These are phyloP conservation scores for Posidonia australis DNA, from an alignment of 106 monocot genomes.

Conservation along the genomic window DNA sequence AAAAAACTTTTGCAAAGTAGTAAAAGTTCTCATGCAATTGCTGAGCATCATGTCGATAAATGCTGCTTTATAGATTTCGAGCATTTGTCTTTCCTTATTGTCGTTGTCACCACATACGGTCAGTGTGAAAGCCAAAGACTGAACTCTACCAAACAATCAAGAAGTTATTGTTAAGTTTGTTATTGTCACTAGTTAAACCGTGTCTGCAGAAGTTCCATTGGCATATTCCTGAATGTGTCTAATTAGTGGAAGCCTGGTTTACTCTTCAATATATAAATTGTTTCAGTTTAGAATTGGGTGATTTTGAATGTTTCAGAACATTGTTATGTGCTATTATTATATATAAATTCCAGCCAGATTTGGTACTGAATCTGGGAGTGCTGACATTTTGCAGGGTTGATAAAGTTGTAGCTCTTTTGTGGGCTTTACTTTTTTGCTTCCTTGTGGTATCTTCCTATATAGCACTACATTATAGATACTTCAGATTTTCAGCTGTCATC, in stretches of 20 bases:
- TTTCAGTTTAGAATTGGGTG: not conserved
- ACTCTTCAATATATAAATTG: not conserved
- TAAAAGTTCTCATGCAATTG: too few species aligned
- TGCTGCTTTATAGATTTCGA: too few species aligned
- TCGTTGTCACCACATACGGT: too few species aligned
- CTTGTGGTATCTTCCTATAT: conserved; percentile 29
- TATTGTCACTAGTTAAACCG: not conserved
- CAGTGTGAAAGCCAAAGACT: too few species aligned
- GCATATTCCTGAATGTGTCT: not conserved
- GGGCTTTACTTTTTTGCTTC: conserved; percentile 37
- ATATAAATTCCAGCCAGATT: too few species aligned
- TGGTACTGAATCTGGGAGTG: not conserved
- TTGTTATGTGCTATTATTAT: too few species aligned
- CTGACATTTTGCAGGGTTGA: conserved; percentile 38
- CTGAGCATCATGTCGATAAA: too few species aligned
- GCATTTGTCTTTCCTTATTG: too few species aligned
- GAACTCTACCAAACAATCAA: too few species aligned
- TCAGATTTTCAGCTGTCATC: conserved; percentile 26
- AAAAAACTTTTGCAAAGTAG: too few species aligned
- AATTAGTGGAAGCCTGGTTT: not conserved
- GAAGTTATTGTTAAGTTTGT: not conserved
- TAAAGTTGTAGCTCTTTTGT: conserved; percentile 31
- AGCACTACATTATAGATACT: conserved; percentile 24
- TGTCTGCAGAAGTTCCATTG: not conserved
- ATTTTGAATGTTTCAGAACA: too few species aligned